Base-by-base conservation (phyloP, 176 grass and related monocot genomes). In the Phragmites australis region DNA sequence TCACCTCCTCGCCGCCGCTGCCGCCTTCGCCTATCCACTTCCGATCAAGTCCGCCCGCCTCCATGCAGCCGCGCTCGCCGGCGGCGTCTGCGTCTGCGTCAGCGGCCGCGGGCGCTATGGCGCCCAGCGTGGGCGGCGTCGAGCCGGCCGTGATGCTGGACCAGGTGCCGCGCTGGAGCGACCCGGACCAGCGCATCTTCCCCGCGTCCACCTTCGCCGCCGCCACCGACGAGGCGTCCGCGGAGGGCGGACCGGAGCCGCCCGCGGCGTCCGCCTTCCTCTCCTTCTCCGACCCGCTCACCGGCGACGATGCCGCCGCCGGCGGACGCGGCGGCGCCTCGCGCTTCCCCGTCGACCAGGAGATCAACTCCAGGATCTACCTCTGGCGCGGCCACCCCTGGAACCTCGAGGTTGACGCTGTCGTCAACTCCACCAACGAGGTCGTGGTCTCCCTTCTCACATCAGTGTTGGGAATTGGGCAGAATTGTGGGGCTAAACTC, bases 401-500 rank as follows among this genome's bases (percentile, higher is more conserved):
- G 96, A 99, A 95, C 75, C 86, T 99, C 25, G 96, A 99, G 81
- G 92, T 95, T 23, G 90, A 95, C 63, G 92, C 92, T 5, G 95
- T 98, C 9, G 95, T 94, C 61, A 98, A 94, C 79, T 98, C 95
- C 68, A 98, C 92, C 12, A 98, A 98, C 87, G 95, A 98, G 95
- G 96, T 93, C 46, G 40, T n/a, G 12, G 5, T 77, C 49, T 56
- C 75, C 14, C n/a, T 47, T 17, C 5, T 55, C 43, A 21, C 21
- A 1, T 16, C 32, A 40, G 8, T 31, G n/a, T 30, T 56, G 63
- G 18, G 29, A 71, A 49, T 49, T 73, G 58, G 23, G 13, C 19
- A 29, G 13, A 48, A 21, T 77, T 21, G 11, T 42, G 64, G n/a
- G 82, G 26, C 72, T 82, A 30, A 61, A 14, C 76, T 85, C 3